These are phyloP conservation scores for Saposhnikovia divaricata DNA, from an alignment of 129 eudicot genomes.

Conservation along the genomic window DNA sequence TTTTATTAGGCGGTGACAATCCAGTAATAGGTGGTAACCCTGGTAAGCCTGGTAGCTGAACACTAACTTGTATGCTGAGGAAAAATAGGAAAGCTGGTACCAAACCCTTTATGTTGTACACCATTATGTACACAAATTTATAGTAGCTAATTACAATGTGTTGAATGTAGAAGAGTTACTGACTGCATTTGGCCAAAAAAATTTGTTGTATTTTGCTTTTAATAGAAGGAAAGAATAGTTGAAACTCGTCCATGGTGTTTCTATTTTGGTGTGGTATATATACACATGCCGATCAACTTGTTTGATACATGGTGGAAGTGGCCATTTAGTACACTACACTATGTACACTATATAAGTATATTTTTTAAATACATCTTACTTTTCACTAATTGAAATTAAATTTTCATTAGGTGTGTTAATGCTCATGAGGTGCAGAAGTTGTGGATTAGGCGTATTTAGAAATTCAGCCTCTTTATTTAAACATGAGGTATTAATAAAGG, in stretches of 20 bases:
- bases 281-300: too few species aligned
- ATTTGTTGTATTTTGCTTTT: background rate
- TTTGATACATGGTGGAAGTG: too few species aligned
- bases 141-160: background rate
- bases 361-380: too few species aligned
- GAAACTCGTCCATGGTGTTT: too few species aligned
- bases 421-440: too few species aligned
- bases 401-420: too few species aligned
- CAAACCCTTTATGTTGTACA: background rate
- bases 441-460: too few species aligned
- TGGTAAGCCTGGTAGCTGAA: background rate
- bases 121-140: background rate
- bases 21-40: background rate
- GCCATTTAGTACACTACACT: too few species aligned
- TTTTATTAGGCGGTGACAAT: background rate
- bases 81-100: background rate
- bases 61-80: background rate
- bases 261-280: background rate
- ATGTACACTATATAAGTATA: too few species aligned
- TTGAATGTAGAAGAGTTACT: background rate
- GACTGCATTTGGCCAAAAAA: background rate
- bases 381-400: background rate
- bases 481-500: too few species aligned
- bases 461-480: too few species aligned
- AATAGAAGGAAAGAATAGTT: background rate